Base-by-base conservation (phyloP, 495 filamentous ascomycete species). In the Aspergillus nanangensis region DNA sequence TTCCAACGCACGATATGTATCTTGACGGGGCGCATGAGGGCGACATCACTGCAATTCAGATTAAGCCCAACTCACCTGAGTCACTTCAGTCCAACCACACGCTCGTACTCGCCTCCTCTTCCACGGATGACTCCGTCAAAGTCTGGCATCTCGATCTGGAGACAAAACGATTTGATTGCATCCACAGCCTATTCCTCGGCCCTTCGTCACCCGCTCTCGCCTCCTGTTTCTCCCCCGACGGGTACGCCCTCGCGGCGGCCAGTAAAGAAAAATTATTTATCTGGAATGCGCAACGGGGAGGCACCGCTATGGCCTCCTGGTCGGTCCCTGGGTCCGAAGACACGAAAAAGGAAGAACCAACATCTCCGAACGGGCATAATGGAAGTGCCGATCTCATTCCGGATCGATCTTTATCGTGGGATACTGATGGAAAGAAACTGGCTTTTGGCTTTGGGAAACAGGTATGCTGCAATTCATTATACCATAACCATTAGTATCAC, bases 171-270 rank as follows among this genome's bases (percentile, higher is more conserved):
- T 81, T 84, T 63, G 77, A 74, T 4, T 80, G 82, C 21, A 39
- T 77, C 20, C 72, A 76, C 38, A 58, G 51, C 7, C 52, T 79
- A n/a, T 56, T 58, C 19, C 55, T 79, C 8, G 71, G 68, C 1
- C 54, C 62, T 53, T 69, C 71, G 0, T 65, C 63, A 2, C 76
- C 84, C 0, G 79, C 84, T 31, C 67, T 83, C 29, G 76, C 78
- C 9, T 67, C 86, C 33, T 71, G 80, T 10, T 87, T 89, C 50
- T 86, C 84, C 0, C 83, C 87, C 0, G 84, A 90, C 50, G 86
- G 87, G 9, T 79, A 75, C 33, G 79, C 82, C 38, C 69, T 91
- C 31, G 82, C 85, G 18, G 86, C 79, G 11, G 86, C 82, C 9
- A 83, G 81, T 17, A 75, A 68, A 42, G 77, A 84, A 43, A 72